phyloP scores from a whole-genome alignment of 2,329 filamentous ascomycete species.

The Diaporthe batatas region DNA sequence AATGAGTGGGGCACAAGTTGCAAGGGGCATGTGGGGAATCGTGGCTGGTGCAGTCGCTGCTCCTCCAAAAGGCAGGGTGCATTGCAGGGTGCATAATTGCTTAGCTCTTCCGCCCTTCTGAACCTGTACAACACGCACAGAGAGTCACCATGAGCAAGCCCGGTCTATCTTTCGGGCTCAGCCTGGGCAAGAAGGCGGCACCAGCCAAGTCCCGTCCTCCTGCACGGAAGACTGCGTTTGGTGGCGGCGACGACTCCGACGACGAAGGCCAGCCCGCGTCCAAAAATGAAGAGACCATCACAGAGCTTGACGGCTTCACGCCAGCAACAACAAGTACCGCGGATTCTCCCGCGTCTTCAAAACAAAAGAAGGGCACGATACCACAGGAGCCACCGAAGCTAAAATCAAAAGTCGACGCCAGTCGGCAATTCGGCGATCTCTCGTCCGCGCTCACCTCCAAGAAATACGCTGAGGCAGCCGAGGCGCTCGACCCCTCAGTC shows the following conservation, averaged over 20 bases:
- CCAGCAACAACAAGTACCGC: conserved; percentile 44
- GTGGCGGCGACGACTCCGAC: conserved; percentile 70
- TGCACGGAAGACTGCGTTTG: conserved; percentile 70
- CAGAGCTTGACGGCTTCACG: conserved; percentile 68
- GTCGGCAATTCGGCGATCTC: conserved; percentile 72
- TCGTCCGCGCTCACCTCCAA: conserved; percentile 74
- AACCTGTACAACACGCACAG: background rate
- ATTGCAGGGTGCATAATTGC: background rate
- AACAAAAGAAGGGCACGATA: conserved; percentile 49
- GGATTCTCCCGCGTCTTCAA: conserved; percentile 9
- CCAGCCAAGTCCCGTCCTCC: conserved; percentile 62
- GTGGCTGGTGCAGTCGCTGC: conserved; percentile 39
- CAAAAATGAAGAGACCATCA: conserved; percentile 61
- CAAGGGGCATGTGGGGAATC: conserved; percentile 26
- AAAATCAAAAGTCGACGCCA: conserved; percentile 58
- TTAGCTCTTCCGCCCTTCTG: background rate
- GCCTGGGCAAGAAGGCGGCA: conserved; percentile 69
- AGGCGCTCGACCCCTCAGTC: conserved; percentile 77
- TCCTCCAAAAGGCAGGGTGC: conserved; percentile 18
- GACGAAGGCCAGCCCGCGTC: conserved; percentile 61
- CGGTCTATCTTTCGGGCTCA: conserved; percentile 69
- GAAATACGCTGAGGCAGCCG: conserved; percentile 74
- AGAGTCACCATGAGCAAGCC: conserved; percentile 59
- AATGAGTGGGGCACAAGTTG: background rate
- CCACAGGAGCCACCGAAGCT: conserved; percentile 58